Evolutionary conservation across 2,329 filamentous ascomycete species (phyloP).

Genomic region (Bipolaris gigantea): DNA sequence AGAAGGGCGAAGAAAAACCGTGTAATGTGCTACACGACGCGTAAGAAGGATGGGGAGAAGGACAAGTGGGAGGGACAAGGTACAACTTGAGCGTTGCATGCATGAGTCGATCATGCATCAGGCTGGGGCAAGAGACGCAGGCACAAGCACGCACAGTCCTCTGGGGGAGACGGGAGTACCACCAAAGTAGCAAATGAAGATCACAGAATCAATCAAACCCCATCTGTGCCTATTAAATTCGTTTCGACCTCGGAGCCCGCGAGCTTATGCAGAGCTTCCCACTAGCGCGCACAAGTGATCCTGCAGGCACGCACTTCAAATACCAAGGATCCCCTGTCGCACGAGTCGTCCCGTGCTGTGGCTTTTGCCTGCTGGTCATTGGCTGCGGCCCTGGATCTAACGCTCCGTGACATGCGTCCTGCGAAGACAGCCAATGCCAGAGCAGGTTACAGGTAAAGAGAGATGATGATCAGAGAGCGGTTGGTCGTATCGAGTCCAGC

Average conservation of each 20-base stretch:
- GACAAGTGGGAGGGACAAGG: slow-evolving; percentile 23
- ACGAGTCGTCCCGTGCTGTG: slow-evolving; percentile 9
- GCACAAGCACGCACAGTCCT: slow-evolving; percentile 36
- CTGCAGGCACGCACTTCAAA: slow-evolving; percentile 26
- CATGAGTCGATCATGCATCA: slow-evolving; percentile 39
- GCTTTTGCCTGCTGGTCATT: slow-evolving; percentile 18
- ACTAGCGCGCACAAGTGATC: slow-evolving; percentile 35
- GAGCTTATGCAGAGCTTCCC: slow-evolving; percentile 37
- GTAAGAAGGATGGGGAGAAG: slow-evolving; percentile 26
- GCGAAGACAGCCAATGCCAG: slow-evolving; percentile 24
- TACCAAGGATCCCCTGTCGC: slow-evolving; percentile 21
- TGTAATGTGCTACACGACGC: slow-evolving; percentile 33
- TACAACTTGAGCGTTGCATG: slow-evolving; percentile 36
- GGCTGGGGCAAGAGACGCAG: slow-evolving; percentile 25
- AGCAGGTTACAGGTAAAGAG: slow-evolving; percentile 24
- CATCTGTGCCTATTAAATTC: slow-evolving; percentile 37
- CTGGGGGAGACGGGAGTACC: slow-evolving; percentile 32
- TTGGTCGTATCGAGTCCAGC: slow-evolving; percentile 13
- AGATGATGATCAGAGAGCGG: slow-evolving; percentile 28
- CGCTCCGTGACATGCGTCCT: slow-evolving; percentile 25
- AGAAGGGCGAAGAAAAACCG: slow-evolving; percentile 22
- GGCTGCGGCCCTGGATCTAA: slow-evolving; percentile 25
- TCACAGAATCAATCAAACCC: slow-evolving; percentile 20
- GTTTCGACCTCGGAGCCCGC: slow-evolving; percentile 28
- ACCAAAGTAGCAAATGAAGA: slow-evolving; percentile 30